Evolutionary conservation across 1,284 basidiomycete species (phyloP), one percentile per base, ranked within the genome.

Genomic region (Ustilago nuda): DNA sequence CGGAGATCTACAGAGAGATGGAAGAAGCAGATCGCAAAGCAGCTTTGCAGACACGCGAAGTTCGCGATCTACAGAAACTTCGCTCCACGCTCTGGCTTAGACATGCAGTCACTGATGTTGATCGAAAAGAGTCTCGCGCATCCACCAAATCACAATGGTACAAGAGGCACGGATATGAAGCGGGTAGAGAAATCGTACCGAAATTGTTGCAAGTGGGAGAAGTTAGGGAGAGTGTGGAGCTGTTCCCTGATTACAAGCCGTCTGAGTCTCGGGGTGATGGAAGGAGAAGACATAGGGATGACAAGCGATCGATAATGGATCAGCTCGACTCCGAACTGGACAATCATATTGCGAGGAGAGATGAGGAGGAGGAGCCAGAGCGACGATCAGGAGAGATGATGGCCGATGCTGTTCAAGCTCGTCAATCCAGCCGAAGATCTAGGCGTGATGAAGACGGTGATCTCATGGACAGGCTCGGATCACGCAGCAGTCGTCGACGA

Each of bases 1-100:
- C 84, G 1, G 82, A 81, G 30, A 85, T 84, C 61, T 84, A 85
- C 58, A 67, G 78, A 15, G 84, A 84, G 53, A 72, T 85, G 80
- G 81, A 83, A 45, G 61, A 68, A n/a, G 78, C 69, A 15, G 83
- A 85, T n/a, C 60, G 69, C 11, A 39, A 33, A 41, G 43, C 45
- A 17, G 54, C 41, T 27, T 12, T 57, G 12, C 60, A 74, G 36
- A 54, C 63, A 8, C 66, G 46, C 27, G 70, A 73, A 48, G 61
- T 72, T 15, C 57, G 56, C 8, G 75, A 62, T 23, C 56, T 79
- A 12, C 37, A 60, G 35, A 77, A 78, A 30, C 66, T 84, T 2
- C 74, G 73, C 11, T 56, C 61, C 12, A 27, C 43, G 4, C 67
- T 84, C 6, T 84, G 79, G 79, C 39, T 82, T 3, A 71, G 82